Conservation (phyloP, 495 filamentous ascomycete species). For the Hyphodiscus hymeniophilus region DNA sequence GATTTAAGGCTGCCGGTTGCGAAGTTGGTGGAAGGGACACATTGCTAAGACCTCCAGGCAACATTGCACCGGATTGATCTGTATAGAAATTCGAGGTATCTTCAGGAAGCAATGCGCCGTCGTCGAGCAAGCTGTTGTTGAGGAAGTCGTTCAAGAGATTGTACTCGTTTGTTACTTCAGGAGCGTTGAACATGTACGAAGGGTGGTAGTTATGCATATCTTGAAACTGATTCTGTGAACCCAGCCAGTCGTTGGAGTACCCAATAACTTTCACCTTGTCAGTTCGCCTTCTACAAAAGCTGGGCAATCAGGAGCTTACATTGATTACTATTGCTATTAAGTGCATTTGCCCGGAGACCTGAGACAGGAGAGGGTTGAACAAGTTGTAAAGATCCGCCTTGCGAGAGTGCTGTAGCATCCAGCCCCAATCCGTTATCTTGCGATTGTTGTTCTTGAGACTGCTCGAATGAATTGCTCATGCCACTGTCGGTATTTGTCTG, state of each 20-base stretch:
- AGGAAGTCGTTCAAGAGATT: constrained; percentile 95
- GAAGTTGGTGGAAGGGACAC: constrained; percentile 9
- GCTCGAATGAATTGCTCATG: constrained; percentile 22
- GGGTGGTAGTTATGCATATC: constrained; percentile 93
- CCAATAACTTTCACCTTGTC: constrained; percentile 43
- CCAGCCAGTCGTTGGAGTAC: constrained; percentile 49
- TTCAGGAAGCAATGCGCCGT: constrained; percentile 55
- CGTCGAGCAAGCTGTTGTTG: constrained; percentile 78
- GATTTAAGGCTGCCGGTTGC: constrained; percentile 5
- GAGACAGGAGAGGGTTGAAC: constrained; percentile 48
- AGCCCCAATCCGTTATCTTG: constrained; percentile 17
- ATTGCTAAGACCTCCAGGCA: constrained; percentile 22
- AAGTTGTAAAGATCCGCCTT: constrained; percentile 37
- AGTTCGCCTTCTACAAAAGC: background rate
- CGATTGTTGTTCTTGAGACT: constrained; percentile 14
- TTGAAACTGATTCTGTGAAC: constrained; percentile 66
- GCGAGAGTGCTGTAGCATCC: constrained; percentile 12
- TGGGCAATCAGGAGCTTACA: constrained; percentile 51
- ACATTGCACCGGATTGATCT: constrained; percentile 18
- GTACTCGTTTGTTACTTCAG: constrained; percentile 91
- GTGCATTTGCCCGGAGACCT: constrained; percentile 42
- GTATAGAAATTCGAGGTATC: constrained; percentile 37
- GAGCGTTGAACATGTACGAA: constrained; percentile 90
- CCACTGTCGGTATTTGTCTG: constrained; percentile 16
- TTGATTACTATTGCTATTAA: constrained; percentile 56